Evolutionary conservation across 805 yeast genomes (phyloP).

Genomic region (Phaffomyces opuntiae): DNA sequence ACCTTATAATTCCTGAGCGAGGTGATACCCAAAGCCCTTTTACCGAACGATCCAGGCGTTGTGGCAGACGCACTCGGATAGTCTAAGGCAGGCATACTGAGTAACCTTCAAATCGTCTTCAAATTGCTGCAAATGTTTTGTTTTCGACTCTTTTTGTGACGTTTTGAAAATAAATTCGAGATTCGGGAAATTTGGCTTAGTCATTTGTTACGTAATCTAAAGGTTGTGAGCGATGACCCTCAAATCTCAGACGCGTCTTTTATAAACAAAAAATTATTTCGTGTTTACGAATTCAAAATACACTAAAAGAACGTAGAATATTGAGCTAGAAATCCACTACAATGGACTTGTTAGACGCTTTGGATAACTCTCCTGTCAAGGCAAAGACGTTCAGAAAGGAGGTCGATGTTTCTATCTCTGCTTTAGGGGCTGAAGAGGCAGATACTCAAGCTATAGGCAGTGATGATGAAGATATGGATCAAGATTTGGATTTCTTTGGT

Average conservation of each 20-base stretch:
- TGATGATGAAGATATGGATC: background rate
- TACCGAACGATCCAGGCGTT: slow-evolving; percentile 12
- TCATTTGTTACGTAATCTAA: background rate
- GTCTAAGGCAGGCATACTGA: slow-evolving; percentile 15
- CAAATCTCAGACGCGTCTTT: background rate
- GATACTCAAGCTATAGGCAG: slow-evolving; percentile 1
- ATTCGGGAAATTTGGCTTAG: background rate
- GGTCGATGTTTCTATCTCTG: slow-evolving; percentile 5
- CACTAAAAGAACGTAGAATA: no score
- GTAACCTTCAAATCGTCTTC: background rate
- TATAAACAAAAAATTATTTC: background rate
- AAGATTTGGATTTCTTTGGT: background rate
- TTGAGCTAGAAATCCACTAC: no score
- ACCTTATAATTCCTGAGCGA: slow-evolving; percentile 43
- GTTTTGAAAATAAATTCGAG: background rate
- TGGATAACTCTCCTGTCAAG: slow-evolving; percentile 10
- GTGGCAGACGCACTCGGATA: slow-evolving; percentile 13
- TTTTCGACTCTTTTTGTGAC: background rate
- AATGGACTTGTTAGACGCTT: slow-evolving; percentile 19
- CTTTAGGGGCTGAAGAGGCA: background rate
- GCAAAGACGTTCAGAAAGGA: slow-evolving; percentile 17
- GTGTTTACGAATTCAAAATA: background rate
- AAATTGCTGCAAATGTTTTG: background rate
- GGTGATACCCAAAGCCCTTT: background rate
- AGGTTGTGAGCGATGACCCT: background rate